phyloP scores from a whole-genome alignment of 495 filamentous ascomycete species.

The Halenospora varia region DNA sequence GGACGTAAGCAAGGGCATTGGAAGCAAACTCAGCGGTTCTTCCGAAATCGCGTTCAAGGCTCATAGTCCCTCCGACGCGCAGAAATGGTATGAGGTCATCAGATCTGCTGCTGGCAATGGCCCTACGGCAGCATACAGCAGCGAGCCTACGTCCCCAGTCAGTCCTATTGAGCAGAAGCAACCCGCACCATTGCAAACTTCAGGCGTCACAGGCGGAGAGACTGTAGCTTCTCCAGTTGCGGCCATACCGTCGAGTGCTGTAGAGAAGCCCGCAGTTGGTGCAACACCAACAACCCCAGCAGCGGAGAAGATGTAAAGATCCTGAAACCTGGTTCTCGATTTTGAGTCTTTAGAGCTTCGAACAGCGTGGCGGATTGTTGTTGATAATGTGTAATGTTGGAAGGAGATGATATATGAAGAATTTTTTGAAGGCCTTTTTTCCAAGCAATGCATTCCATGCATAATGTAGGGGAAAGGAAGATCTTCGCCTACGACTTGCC shows the following conservation, averaged over 20 bases:
- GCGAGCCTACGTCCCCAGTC: constrained; percentile 31
- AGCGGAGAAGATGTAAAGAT: too few species aligned
- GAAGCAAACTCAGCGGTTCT: constrained; percentile 47
- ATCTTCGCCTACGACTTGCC: too few species aligned
- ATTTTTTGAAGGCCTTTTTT: too few species aligned
- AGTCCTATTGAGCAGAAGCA: constrained; percentile 22
- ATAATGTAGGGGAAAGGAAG: too few species aligned
- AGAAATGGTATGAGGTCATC: constrained; percentile 80
- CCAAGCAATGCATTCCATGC: too few species aligned
- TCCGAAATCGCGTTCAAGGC: constrained; percentile 59
- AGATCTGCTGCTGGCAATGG: constrained; percentile 32
- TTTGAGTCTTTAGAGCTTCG: too few species aligned
- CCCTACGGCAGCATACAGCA: constrained; percentile 3
- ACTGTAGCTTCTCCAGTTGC: constrained; percentile 18
- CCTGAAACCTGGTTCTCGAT: too few species aligned
- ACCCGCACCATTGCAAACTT: constrained; percentile 32
- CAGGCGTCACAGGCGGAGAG: constrained; percentile 23
- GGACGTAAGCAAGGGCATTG: constrained; percentile 53
- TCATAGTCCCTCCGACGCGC: constrained; percentile 65
- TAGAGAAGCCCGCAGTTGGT: too few species aligned
- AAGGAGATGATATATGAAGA: too few species aligned
- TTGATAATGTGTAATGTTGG: too few species aligned
- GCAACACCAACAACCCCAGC: too few species aligned
- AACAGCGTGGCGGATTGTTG: too few species aligned
- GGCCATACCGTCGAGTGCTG: constrained; percentile 12